phyloP scores from a whole-genome alignment of 805 yeast species.

The Candida palmyrensis region DNA sequence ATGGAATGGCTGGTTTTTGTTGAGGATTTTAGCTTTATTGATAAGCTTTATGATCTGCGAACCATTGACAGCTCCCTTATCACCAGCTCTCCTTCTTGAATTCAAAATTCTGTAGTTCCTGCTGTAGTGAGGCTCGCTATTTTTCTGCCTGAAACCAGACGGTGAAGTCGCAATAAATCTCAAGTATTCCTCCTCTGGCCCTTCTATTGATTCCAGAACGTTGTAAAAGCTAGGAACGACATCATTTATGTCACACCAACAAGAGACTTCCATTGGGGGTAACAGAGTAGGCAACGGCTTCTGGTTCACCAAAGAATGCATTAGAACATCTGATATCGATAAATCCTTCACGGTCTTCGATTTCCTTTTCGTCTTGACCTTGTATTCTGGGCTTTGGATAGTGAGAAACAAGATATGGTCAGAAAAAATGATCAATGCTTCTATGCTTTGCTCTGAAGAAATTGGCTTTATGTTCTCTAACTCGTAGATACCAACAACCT shows the following conservation, averaged over 20 bases:
- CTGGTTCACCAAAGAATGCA: slow-evolving; percentile 88
- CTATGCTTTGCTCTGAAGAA: slow-evolving; percentile 14
- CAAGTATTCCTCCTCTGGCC: slow-evolving; percentile 15
- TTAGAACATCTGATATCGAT: slow-evolving; percentile 69
- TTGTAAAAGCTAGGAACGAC: slow-evolving; percentile 46
- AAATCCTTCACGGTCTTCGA: slow-evolving; percentile 34
- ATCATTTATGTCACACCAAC: slow-evolving; percentile 61
- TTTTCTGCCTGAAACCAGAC: slow-evolving; percentile 16
- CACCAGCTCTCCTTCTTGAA: slow-evolving; percentile 7
- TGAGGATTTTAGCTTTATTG: slow-evolving; percentile 66
- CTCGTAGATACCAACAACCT: slow-evolving; percentile 74
- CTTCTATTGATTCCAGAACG: slow-evolving; percentile 4
- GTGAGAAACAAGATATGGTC: slow-evolving; percentile 69
- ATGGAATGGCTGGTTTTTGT: slow-evolving; percentile 83
- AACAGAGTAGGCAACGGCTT: slow-evolving; percentile 59
- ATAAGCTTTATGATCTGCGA: slow-evolving; percentile 48
- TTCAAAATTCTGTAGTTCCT: slow-evolving; percentile 23
- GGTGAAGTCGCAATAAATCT: slow-evolving; percentile 22
- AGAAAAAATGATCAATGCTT: slow-evolving; percentile 71
- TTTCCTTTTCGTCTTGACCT: slow-evolving; percentile 12
- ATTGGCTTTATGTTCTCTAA: slow-evolving; percentile 20
- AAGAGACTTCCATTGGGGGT: slow-evolving; percentile 64
- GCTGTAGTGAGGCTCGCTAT: slow-evolving; percentile 5
- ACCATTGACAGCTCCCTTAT: slow-evolving; percentile 5
- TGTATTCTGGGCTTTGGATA: slow-evolving; percentile 42